Evolutionary conservation across 1,284 basidiomycete genomes (phyloP).

Genomic region (Malassezia sympodialis): DNA sequence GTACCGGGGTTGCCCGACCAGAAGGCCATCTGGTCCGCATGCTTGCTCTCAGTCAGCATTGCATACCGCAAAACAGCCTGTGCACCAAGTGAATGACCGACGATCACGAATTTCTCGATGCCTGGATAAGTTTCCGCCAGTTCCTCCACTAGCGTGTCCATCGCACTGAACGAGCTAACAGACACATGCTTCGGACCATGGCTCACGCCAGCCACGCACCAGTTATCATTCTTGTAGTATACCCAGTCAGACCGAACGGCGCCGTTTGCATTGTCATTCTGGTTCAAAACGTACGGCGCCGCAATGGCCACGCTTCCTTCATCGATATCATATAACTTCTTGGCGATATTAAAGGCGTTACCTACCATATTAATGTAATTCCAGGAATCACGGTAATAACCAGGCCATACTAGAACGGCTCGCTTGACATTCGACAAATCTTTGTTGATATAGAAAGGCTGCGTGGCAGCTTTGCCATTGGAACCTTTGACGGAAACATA

Average conservation of each 20-base stretch:
- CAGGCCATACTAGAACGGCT: slow-evolving; percentile 36
- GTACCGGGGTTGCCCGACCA: slow-evolving; percentile 26
- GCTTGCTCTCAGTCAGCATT: slow-evolving; percentile 30
- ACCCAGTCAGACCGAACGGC: slow-evolving; percentile 25
- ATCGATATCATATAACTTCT: slow-evolving; percentile 18
- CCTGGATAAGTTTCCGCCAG: slow-evolving; percentile 29
- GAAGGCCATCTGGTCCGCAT: slow-evolving; percentile 20
- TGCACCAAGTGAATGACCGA: slow-evolving; percentile 41
- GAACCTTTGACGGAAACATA: slow-evolving; percentile 16
- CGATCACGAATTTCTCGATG: slow-evolving; percentile 36
- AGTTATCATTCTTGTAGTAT: slow-evolving; percentile 28
- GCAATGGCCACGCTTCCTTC: slow-evolving; percentile 28
- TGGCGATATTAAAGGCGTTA: slow-evolving; percentile 20
- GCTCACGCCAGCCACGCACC: slow-evolving; percentile 27
- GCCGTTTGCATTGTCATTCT: slow-evolving; percentile 22
- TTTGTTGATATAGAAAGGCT: slow-evolving; percentile 31
- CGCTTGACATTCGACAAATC: slow-evolving; percentile 32
- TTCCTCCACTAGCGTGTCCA: slow-evolving; percentile 34
- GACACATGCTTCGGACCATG: slow-evolving; percentile 15
- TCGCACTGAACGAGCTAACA: slow-evolving; percentile 25
- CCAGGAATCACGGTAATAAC: slow-evolving; percentile 39
- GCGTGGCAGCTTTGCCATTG: neutral
- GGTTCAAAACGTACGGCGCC: slow-evolving; percentile 34
- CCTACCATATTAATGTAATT: slow-evolving; percentile 35
- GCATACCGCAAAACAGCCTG: slow-evolving; percentile 33